Conservation (phyloP, 2,329 filamentous ascomycete species). For the Aureobasidium namibiae region DNA sequence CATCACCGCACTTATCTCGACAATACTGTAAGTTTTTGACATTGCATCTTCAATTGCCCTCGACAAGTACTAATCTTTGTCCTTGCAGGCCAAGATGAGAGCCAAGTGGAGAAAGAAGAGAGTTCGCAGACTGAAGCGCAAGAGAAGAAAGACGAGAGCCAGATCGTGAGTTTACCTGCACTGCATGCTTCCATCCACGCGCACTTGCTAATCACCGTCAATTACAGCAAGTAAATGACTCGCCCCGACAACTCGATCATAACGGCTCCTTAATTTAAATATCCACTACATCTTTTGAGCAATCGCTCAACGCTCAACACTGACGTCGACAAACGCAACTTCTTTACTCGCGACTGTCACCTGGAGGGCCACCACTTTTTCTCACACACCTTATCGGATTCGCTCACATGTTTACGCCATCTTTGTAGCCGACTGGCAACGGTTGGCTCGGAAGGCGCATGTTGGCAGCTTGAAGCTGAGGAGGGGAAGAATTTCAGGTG, state of each 20-base stretch:
- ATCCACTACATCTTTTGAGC: background rate
- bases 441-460: conserved; percentile 10
- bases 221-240: conserved; percentile 38
- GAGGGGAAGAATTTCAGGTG: background rate
- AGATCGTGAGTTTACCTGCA: conserved; percentile 65
- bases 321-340: conserved; percentile 9
- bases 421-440: conserved; percentile 7
- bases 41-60: conserved; percentile 17
- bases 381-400: conserved; percentile 9
- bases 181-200: background rate
- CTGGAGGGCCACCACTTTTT: background rate
- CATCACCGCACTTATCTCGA: conserved; percentile 35
- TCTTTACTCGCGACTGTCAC: conserved; percentile 6
- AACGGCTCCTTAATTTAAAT: conserved; percentile 8
- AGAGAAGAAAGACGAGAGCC: conserved; percentile 99
- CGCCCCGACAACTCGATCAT: conserved; percentile 28
- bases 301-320: background rate
- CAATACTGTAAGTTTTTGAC: conserved; percentile 31
- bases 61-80: background rate
- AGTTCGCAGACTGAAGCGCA: conserved; percentile 96
- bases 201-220: conserved; percentile 16
- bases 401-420: conserved; percentile 9
- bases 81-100: conserved; percentile 55
- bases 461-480: conserved; percentile 12
- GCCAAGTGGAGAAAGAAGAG: conserved; percentile 99